Evolutionary conservation across 441 rosid genomes (phyloP), one percentile per base, ranked within the genome.

Genomic region (Hura crepitans): DNA sequence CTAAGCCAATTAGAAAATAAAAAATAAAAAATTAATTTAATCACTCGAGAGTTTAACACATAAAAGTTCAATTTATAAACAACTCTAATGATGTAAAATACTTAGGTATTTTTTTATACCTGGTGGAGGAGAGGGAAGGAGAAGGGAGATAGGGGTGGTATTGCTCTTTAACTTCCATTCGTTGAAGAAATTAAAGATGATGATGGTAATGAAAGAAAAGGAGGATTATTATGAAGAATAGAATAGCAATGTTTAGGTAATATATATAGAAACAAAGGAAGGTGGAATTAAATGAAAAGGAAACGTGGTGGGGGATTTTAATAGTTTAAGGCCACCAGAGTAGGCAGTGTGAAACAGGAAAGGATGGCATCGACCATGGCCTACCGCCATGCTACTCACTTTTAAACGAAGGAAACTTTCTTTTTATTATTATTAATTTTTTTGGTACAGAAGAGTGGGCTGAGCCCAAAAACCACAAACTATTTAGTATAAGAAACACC

Each of bases 161-260:
- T 13, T 28, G 30, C 33, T 65, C 63, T 53, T 73, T 69, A 1
- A 69, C 22, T 56, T 69, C 68, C 74, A 73, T 65, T 65, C 11
- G 12, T 39, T 55, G 14, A 10, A 37, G 43, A 45, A 33, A 30
- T n/a, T n/a, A n/a, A n/a, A n/a, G n/a, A 3, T 31, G 43, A 9
- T 15, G 45, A 11, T 17, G 7, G 4, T 2, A 15, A 46, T 35
- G 39, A 35, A 35, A 25, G 15, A 59, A 37, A 17, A 35, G 15
- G 57, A 35, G 20, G 33, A 47, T 13, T 49, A 4, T 56, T n/a
- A 46, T 49, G 63, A 69, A 35, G 57, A 28, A 11, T 15, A 1
- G 13, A 0, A 18, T 23, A 23, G 9, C 51, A 0, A 33, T n/a
- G n/a, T n/a, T n/a, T n/a, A 53, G n/a, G 14, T 17, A 6, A 6